phyloP scores from a whole-genome alignment of 257 asterid genomes.

The Cinchona pubescens region DNA sequence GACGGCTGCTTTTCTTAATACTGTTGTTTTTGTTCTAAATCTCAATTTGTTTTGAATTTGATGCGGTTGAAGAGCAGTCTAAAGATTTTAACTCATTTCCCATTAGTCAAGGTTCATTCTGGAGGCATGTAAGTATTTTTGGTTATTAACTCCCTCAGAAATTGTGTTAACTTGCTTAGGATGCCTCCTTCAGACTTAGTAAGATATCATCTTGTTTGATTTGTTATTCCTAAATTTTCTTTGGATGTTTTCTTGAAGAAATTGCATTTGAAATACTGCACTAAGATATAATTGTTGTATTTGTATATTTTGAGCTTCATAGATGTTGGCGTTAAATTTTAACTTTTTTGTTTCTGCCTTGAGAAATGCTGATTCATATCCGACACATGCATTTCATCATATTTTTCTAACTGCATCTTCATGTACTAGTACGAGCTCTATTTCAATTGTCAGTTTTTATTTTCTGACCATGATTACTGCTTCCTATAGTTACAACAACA shows the following conservation, averaged over 20 bases:
- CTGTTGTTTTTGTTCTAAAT: background rate
- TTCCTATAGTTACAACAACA: slow-evolving; percentile 54
- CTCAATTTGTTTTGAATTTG: background rate
- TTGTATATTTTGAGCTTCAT: slow-evolving; percentile 2
- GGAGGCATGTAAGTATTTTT: background rate
- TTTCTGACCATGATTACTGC: slow-evolving; percentile 18
- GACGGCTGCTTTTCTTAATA: background rate
- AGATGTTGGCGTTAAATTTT: background rate
- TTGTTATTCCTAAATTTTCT: too few relatives aligned
- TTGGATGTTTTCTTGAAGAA: background rate
- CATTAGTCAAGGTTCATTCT: background rate
- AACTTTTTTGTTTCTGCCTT: background rate
- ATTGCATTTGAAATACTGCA: background rate
- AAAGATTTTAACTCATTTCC: background rate
- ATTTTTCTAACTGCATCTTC: background rate
- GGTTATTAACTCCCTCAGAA: background rate
- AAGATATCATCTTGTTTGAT: too few relatives aligned
- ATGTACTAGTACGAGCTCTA: background rate
- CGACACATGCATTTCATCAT: too few relatives aligned
- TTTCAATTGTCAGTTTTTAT: slow-evolving; percentile 6
- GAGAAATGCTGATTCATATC: background rate
- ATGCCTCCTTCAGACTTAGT: too few relatives aligned
- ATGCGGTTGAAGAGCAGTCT: background rate
- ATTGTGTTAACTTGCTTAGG: background rate
- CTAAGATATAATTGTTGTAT: background rate